Base-by-base conservation (phyloP, 2,329 filamentous ascomycete species). In the Fusarium sp. region DNA sequence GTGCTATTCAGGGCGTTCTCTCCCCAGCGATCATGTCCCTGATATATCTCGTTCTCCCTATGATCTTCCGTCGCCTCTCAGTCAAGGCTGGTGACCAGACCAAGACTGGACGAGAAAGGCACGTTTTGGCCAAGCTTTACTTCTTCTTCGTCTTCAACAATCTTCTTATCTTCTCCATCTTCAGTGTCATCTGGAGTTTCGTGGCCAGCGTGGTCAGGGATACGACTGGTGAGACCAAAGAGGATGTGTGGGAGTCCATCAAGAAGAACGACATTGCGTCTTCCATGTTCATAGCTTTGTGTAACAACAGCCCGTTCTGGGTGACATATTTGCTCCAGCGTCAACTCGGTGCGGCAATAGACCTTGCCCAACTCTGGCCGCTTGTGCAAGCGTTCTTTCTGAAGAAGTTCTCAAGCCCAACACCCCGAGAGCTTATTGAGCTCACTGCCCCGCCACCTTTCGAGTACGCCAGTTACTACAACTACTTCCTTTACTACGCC, bases 101-200 rank as follows among this genome's bases (percentile, higher is more conserved):
- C 54, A 99, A 98, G 84, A 97, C 94, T 1, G 94, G 94, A 33
- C 91, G 96, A 62, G 96, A 99, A 81, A 89, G 94, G 36, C 96
- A 98, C 81, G 96, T 99, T 59, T 88, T 96, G 67, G 91, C 90
- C 72, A 97, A 97, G 82, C 88, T 99, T 6, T 99, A 97, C 83
- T 89, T 93, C 24, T 99, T 99, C 85, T 99, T 99, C 83, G 90
- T 98, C 59, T 95, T 99, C 87, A 99, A 99, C 88, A 98, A 98
- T 80, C 83, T 99, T 63, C 86, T 99, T 75, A 91, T 98, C 66
- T 98, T 98, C 83, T 98, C 95, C 17, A 86, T 98, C 20, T 98
- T 98, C 82, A 94, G 93, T 49, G 91, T 94, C 4, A 84, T 95
- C 22, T 98, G 94, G 90, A 85, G 86, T 3, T 95, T 95, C 77